A percentile compares a stretch with the other conserved stretches of the same genome.
Evolutionary conservation across 2,329 filamentous ascomycete genomes (phyloP).

Genomic region (Penicillium sp.): DNA sequence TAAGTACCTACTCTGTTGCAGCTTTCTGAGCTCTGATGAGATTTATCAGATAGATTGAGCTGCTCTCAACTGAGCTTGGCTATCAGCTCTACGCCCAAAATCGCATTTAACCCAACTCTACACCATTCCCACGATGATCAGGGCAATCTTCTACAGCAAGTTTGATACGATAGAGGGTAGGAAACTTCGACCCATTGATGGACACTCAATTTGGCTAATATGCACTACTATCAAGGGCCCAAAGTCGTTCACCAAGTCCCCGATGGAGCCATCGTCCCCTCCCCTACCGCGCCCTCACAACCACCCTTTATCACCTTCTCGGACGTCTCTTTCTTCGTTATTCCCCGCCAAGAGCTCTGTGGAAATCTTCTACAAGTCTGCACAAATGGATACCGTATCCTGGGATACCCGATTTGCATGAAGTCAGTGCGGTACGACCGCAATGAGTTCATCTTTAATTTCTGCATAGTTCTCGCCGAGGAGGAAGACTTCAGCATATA

Average conservation of each 20-base stretch:
- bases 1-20: neutral
- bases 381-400: conserved; percentile 72
- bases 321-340: conserved; percentile 85
- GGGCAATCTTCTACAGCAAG: conserved; percentile 66
- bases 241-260: conserved; percentile 66
- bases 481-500: conserved; percentile 72
- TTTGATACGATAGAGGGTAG: conserved; percentile 61
- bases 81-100: neutral
- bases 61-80: neutral
- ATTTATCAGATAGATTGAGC: neutral
- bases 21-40: neutral
- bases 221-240: conserved; percentile 47
- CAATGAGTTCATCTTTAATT: conserved; percentile 99
- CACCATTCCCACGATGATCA: conserved; percentile 51
- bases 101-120: neutral
- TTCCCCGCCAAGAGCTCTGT: conserved; percentile 92
- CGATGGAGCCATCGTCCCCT: conserved; percentile 56
- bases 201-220: conserved; percentile 1
- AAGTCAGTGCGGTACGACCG: conserved; percentile 77
- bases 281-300: conserved; percentile 48
- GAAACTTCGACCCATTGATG: neutral
- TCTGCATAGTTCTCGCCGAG: conserved; percentile 76
- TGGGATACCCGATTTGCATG: conserved; percentile 88
- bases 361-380: conserved; percentile 76
- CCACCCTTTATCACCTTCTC: conserved; percentile 79